These are phyloP conservation scores for Phytophthora parvispora DNA, from an alignment of 352 stramenopile genomes.

Conservation along the genomic window DNA sequence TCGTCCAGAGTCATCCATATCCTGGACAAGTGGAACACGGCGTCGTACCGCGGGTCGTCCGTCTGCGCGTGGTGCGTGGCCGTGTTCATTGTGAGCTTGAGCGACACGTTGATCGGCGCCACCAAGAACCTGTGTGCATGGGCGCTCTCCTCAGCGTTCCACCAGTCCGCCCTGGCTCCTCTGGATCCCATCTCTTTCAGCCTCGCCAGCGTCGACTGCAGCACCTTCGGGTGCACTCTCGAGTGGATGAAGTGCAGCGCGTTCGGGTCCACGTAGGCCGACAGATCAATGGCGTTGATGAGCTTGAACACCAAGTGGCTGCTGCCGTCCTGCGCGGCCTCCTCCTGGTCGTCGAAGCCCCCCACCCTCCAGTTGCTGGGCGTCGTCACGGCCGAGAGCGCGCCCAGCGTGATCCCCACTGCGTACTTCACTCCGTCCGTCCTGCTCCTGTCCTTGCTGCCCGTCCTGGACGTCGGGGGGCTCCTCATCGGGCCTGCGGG, in stretches of 20 bases:
- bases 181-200: slow-evolving; percentile 89
- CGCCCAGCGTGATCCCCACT: slow-evolving; percentile 79
- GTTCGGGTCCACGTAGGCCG: slow-evolving; percentile 88
- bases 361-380: slow-evolving; percentile 88
- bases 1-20: slow-evolving; percentile 83
- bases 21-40: slow-evolving; percentile 84
- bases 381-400: slow-evolving; percentile 88
- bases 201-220: slow-evolving; percentile 78
- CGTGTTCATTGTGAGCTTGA: slow-evolving; percentile 93
- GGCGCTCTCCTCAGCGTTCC: slow-evolving; percentile 71
- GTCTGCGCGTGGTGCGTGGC: slow-evolving; percentile 76
- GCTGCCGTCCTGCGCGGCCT: slow-evolving; percentile 36
- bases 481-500: slow-evolving; percentile 41
- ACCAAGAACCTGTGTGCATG: slow-evolving; percentile 89
- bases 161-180: slow-evolving; percentile 72
- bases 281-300: slow-evolving; percentile 89
- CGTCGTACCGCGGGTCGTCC: slow-evolving; percentile 80
- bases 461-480: slow-evolving; percentile 28
- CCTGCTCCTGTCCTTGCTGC: slow-evolving; percentile 21
- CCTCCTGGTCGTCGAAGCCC: slow-evolving; percentile 64
- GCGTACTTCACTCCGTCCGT: slow-evolving; percentile 72
- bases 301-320: slow-evolving; percentile 89
- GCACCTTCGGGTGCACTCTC: slow-evolving; percentile 77
- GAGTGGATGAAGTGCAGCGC: slow-evolving; percentile 91
- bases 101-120: slow-evolving; percentile 78